phyloP scores from a whole-genome alignment of 495 filamentous ascomycete genomes.

The Podospora appendiculata region DNA sequence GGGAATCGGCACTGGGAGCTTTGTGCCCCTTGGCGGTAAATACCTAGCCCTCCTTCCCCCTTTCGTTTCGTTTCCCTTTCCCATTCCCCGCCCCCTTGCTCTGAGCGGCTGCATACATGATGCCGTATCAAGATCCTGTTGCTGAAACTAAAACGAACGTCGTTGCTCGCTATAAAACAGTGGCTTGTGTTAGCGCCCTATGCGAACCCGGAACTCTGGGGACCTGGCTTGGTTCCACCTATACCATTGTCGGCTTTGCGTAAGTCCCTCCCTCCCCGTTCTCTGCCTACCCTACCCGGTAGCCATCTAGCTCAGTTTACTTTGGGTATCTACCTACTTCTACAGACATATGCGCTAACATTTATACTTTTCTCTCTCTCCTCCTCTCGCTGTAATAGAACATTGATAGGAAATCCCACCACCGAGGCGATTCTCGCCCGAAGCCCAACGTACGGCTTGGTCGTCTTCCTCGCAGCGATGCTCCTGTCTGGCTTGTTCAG shows the following conservation, averaged over 20 bases:
- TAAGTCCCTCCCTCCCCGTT: constrained; percentile 2
- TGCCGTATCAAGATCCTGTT: not conserved
- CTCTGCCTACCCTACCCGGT: not conserved
- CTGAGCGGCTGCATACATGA: not conserved
- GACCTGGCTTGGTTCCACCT: constrained; percentile 21
- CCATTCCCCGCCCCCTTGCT: not conserved
- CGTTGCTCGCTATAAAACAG: constrained; percentile 1
- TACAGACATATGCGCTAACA: not conserved
- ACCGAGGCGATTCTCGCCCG: constrained; percentile 13
- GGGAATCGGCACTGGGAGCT: constrained; percentile 22
- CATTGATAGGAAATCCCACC: constrained; percentile 17
- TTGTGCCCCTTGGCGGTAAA: constrained; percentile 22
- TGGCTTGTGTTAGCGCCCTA: constrained; percentile 20
- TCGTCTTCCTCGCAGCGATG: constrained; percentile 17
- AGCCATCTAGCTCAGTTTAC: not conserved
- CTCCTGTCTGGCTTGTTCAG: constrained; percentile 16
- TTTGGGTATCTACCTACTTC: not conserved
- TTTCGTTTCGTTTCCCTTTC: not conserved
- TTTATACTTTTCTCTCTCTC: no score
- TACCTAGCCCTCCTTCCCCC: not conserved
- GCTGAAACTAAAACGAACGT: not conserved
- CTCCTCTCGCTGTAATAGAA: constrained; percentile 6
- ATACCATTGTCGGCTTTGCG: constrained; percentile 19
- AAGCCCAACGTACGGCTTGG: constrained; percentile 9
- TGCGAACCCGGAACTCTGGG: constrained; percentile 12